Conservation (phyloP, 768 basidiomycete species). For the Grammothele lineata region DNA sequence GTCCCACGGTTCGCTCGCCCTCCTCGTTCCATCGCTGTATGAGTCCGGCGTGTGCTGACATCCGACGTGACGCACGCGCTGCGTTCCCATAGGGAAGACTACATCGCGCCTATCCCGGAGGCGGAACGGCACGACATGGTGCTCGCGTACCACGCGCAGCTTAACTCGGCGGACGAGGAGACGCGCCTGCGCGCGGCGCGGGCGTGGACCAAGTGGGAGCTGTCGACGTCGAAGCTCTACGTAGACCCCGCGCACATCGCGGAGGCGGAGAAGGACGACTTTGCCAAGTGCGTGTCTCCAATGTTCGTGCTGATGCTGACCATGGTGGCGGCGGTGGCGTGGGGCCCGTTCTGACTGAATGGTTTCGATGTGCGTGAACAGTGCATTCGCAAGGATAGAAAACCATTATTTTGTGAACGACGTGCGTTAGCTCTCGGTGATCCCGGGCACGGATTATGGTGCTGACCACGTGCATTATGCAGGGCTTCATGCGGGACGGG, state of each 20-base stretch:
- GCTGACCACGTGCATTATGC: background rate
- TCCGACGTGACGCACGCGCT: background rate
- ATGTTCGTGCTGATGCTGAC: background rate
- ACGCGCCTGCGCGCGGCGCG: constrained; percentile 66
- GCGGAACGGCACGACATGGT: constrained; percentile 77
- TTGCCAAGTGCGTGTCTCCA: constrained; percentile 58
- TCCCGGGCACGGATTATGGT: background rate
- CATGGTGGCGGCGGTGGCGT: too few species aligned
- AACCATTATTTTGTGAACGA: constrained; percentile 89
- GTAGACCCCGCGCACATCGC: constrained; percentile 67
- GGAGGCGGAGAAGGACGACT: constrained; percentile 66
- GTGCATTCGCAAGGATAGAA: constrained; percentile 85
- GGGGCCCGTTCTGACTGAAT: too few species aligned
- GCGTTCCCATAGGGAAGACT: constrained; percentile 64
- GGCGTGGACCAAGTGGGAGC: constrained; percentile 94
- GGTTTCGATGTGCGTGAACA: constrained; percentile 23
- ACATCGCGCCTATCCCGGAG: constrained; percentile 75
- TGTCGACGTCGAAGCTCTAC: constrained; percentile 74
- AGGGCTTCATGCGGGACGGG: constrained; percentile 88
- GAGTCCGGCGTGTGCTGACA: background rate
- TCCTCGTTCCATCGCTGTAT: background rate
- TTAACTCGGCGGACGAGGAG: constrained; percentile 68
- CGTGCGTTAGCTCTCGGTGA: constrained; percentile 33
- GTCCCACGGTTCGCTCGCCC: too few species aligned
- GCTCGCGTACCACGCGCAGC: constrained; percentile 75